Evolutionary conservation across 306 rosid species (phyloP).

Genomic region (Benincasa hispida): DNA sequence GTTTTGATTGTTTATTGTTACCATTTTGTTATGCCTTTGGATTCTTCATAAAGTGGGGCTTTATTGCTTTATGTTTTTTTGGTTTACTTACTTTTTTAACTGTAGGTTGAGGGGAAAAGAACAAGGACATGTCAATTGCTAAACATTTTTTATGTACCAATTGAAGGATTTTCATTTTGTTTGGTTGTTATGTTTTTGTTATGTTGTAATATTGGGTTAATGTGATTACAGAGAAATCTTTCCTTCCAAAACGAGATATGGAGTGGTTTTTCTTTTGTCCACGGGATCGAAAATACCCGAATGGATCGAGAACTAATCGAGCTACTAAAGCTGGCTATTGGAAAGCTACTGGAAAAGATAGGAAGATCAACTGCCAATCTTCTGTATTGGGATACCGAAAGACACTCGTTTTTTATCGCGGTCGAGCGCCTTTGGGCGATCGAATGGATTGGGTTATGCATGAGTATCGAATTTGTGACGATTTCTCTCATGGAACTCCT

Average conservation of each 20-base stretch:
- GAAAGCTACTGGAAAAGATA: conserved; percentile 97
- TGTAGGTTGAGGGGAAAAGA: too few species aligned
- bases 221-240: conserved; percentile 58
- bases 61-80: neutral
- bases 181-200: neutral
- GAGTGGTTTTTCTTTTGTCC: conserved; percentile 98
- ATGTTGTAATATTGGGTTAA: conserved; percentile 9
- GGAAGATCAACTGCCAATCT: conserved; percentile 48
- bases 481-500: conserved; percentile 37
- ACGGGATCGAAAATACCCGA: conserved; percentile 72
- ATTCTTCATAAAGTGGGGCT: neutral
- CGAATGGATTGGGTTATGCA: conserved; percentile 89
- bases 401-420: conserved; percentile 79
- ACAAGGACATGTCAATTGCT: too few species aligned
- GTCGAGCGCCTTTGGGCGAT: conserved; percentile 83
- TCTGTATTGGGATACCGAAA: conserved; percentile 58
- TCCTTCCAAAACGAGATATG: conserved; percentile 73
- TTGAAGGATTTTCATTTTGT: neutral
- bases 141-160: neutral
- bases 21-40: neutral
- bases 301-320: conserved; percentile 85
- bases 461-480: conserved; percentile 74
- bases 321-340: conserved; percentile 94
- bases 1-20: neutral
- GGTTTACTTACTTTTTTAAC: neutral